Percentiles rank a stretch among this genome's conserved stretches.
These are phyloP conservation scores for Phalaenopsis aphrodite DNA, from an alignment of 106 monocot genomes.

Conservation along the genomic window DNA sequence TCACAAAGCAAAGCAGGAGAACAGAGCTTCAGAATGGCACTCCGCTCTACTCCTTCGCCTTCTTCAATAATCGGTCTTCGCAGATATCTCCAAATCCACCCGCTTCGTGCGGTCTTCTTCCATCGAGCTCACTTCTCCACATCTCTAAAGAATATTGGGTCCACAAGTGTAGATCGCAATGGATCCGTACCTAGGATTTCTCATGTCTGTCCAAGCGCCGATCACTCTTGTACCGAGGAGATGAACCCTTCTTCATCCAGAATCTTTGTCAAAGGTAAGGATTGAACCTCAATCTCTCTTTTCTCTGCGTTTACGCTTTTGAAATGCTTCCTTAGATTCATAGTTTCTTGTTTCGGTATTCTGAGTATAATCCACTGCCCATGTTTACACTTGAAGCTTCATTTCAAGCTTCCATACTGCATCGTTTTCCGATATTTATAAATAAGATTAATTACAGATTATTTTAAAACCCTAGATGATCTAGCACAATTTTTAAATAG, in stretches of 20 bases:
- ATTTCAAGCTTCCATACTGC: too few species aligned
- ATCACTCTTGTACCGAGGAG: not conserved
- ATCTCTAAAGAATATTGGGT: not conserved
- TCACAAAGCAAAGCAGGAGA: not conserved
- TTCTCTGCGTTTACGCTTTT: not conserved
- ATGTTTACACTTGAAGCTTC: not conserved
- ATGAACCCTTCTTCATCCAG: not conserved
- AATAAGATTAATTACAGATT: not conserved
- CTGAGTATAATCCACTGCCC: not conserved
- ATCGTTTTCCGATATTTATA: not conserved
- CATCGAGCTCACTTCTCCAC: not conserved
- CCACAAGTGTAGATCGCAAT: not conserved
- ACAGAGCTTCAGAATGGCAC: not conserved
- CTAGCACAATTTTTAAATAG: too few species aligned
- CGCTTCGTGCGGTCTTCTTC: not conserved
- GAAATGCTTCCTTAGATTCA: not conserved
- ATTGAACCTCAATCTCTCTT: not conserved
- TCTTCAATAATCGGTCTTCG: not conserved
- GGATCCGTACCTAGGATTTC: not conserved
- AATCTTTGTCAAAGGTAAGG: conserved; percentile 6
- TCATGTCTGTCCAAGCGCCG: not conserved
- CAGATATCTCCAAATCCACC: not conserved
- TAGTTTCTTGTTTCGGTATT: too few species aligned
- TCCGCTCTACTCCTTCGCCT: not conserved
- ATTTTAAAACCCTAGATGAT: too few species aligned